phyloP scores from a whole-genome alignment of 805 yeast species.

The Kodamaea neixiangensis region DNA sequence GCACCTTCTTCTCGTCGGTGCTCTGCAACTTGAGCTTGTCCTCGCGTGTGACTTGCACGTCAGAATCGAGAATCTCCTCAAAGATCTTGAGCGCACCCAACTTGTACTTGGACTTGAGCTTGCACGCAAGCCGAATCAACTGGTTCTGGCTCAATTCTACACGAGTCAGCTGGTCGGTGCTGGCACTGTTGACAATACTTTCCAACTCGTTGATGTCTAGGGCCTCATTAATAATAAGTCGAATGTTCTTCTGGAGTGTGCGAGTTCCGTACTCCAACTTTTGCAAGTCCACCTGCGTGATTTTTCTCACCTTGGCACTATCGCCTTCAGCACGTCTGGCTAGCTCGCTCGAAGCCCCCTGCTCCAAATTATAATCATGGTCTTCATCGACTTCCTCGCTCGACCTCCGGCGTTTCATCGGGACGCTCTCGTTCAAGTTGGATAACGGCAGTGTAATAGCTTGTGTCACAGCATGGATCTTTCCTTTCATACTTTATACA shows the following conservation, averaged over 20 bases:
- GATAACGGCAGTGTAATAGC: neutral
- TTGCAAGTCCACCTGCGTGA: constrained; percentile 32
- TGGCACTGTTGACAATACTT: constrained; percentile 28
- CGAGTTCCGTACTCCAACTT: constrained; percentile 43
- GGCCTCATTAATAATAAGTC: constrained; percentile 41
- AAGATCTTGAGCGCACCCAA: constrained; percentile 52
- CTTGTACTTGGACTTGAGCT: constrained; percentile 55
- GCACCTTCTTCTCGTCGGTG: constrained; percentile 4
- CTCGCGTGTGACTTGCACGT: constrained; percentile 22
- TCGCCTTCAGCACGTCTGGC: neutral
- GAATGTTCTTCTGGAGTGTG: constrained; percentile 20
- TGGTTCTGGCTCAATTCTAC: constrained; percentile 54
- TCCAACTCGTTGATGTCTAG: constrained; percentile 52
- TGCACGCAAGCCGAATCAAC: constrained; percentile 60
- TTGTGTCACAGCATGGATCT: constrained; percentile 5
- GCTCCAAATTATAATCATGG: neutral
- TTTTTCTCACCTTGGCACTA: neutral
- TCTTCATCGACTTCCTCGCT: neutral
- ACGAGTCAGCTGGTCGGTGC: constrained; percentile 44
- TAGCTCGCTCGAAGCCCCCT: neutral
- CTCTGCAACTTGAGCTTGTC: constrained; percentile 13
- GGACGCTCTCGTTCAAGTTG: neutral
- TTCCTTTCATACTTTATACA: neutral
- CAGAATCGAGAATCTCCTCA: constrained; percentile 53
- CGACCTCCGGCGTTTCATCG: constrained; percentile 3